phyloP scores from a whole-genome alignment of 192 early-diverging fungal genomes.

The Linnemannia exigua region DNA sequence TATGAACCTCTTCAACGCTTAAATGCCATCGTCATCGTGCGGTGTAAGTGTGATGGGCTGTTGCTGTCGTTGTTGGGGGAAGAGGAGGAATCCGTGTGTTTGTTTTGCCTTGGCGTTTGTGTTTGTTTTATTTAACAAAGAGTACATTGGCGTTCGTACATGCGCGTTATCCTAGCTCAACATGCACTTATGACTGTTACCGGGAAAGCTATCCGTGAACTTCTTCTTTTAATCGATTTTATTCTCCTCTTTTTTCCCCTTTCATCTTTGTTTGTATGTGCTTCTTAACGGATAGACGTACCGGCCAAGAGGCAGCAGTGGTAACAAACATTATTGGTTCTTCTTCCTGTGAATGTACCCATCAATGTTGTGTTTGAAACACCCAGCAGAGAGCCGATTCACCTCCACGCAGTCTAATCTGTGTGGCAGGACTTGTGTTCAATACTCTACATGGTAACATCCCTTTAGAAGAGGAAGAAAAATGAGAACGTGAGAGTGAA shows the following conservation, averaged over 20 bases:
- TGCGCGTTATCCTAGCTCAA: background rate
- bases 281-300: slow-evolving; percentile 8
- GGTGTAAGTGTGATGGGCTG: too few species aligned
- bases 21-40: too few species aligned
- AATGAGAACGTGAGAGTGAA: background rate
- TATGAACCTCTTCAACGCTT: too few species aligned
- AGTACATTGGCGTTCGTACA: too few species aligned
- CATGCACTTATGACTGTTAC: slow-evolving; percentile 3
- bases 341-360: slow-evolving; percentile 1
- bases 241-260: background rate
- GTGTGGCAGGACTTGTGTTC: slow-evolving; percentile 4
- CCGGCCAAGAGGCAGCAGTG: slow-evolving; percentile 11
- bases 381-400: background rate
- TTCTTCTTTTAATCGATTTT: background rate
- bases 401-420: slow-evolving; percentile 9
- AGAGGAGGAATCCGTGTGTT: too few species aligned
- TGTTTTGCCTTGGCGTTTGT: too few species aligned
- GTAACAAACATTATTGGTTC: slow-evolving; percentile 11
- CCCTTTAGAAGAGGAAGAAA: background rate
- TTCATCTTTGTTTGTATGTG: background rate
- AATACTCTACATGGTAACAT: background rate
- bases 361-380: background rate
- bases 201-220: slow-evolving; percentile 7
- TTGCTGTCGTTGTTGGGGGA: too few species aligned
- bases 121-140: too few species aligned